These are phyloP conservation scores for Penicillium expansum DNA, from an alignment of 2,329 filamentous ascomycete species.

Conservation along the genomic window DNA sequence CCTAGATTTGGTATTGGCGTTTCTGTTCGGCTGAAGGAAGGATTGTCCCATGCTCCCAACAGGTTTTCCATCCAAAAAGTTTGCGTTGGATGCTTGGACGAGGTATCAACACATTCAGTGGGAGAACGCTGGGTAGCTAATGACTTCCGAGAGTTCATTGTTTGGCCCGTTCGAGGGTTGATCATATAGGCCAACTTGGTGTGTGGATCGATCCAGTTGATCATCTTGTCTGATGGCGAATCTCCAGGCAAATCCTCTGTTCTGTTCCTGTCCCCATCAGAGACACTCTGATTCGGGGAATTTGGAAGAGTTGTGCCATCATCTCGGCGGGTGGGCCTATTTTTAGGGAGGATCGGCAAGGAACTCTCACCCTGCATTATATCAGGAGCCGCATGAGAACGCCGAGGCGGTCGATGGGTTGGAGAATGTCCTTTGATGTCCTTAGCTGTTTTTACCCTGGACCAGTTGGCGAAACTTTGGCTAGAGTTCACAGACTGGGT, in stretches of 20 bases:
- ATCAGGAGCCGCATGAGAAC: not conserved
- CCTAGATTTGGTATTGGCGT: constrained; percentile 42
- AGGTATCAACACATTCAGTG: constrained; percentile 1
- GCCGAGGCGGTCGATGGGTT: not conserved
- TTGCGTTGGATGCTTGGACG: not conserved
- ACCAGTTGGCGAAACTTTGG: constrained; percentile 39
- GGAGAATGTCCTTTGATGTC: not conserved
- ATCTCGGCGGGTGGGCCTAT: not conserved
- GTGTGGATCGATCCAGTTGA: constrained; percentile 60
- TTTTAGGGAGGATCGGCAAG: not conserved
- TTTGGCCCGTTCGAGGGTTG: constrained; percentile 38
- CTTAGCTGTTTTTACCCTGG: constrained; percentile 41
- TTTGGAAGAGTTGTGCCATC: not conserved
- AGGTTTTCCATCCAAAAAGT: constrained; percentile 61
- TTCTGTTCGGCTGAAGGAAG: constrained; percentile 62
- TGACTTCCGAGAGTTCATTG: constrained; percentile 16
- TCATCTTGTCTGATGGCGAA: constrained; percentile 17
- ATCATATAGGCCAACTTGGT: constrained; percentile 44
- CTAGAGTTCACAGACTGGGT: constrained; percentile 7
- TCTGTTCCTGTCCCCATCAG: not conserved
- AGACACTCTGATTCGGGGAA: not conserved
- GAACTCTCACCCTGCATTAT: not conserved
- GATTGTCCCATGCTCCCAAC: constrained; percentile 69
- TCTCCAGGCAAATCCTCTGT: not conserved
- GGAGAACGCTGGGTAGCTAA: constrained; percentile 12